These are phyloP conservation scores for Monilinia polystroma DNA, from an alignment of 2,329 filamentous ascomycete genomes.

Conservation along the genomic window DNA sequence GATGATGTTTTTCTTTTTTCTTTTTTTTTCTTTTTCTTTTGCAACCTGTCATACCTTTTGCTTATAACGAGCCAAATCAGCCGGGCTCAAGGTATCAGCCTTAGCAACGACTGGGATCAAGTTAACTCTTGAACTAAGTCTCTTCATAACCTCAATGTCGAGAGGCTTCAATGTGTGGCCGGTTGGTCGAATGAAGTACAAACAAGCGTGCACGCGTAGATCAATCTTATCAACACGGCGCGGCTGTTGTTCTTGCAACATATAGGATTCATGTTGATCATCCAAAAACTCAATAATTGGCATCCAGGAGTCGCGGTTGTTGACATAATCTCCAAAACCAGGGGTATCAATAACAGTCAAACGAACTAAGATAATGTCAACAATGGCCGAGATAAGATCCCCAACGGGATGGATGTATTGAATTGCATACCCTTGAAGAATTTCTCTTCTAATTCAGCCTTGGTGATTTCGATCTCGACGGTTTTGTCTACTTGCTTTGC, in stretches of 20 bases:
- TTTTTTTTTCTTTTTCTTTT: not conserved
- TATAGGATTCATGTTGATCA: constrained; percentile 99
- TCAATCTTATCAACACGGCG: constrained; percentile 98
- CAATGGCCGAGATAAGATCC: constrained; percentile 13
- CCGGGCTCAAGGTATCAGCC: constrained; percentile 93
- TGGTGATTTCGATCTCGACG: constrained; percentile 99
- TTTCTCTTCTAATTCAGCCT: constrained; percentile 99
- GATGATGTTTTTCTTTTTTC: not conserved
- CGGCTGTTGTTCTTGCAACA: constrained; percentile 99
- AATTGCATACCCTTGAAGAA: constrained; percentile 90
- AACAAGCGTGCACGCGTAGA: constrained; percentile 93
- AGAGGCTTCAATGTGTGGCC: constrained; percentile 98
- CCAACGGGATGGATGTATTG: not conserved
- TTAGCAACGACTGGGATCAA: constrained; percentile 98
- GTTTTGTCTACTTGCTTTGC: constrained; percentile 99
- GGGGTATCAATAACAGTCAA: constrained; percentile 98
- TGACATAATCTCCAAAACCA: constrained; percentile 99
- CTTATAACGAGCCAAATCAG: constrained; percentile 93
- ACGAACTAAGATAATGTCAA: constrained; percentile 64
- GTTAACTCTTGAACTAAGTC: constrained; percentile 96
- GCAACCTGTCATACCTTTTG: constrained; percentile 62
- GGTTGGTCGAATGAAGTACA: constrained; percentile 99
- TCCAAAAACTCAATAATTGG: constrained; percentile 99
- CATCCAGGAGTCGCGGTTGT: constrained; percentile 99
- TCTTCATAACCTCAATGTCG: constrained; percentile 99